Percentiles rank a stretch among this genome's conserved stretches.
These are phyloP conservation scores for Podospora tetraspora DNA, from an alignment of 495 filamentous ascomycete species.

Conservation along the genomic window DNA sequence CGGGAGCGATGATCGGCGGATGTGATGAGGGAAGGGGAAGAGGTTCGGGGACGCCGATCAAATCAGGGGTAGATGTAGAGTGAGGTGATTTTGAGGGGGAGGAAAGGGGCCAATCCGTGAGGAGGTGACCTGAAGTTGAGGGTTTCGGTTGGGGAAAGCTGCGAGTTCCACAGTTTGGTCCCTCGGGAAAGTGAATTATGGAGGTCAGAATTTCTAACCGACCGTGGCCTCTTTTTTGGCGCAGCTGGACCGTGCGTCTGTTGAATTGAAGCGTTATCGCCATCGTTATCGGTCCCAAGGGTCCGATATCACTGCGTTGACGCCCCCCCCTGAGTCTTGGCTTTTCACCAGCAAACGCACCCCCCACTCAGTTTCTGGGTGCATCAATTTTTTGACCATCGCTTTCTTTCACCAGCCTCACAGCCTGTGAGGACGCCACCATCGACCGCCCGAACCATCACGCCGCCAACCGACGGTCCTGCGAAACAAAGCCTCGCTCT, in stretches of 20 bases:
- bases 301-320: background rate
- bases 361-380: background rate
- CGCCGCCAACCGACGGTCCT: background rate
- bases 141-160: background rate
- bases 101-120: background rate
- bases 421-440: background rate
- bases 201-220: background rate
- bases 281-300: background rate
- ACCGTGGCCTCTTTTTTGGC: conserved; percentile 7
- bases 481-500: background rate
- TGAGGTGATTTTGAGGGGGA: background rate
- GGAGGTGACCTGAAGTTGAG: background rate
- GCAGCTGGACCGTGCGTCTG: background rate
- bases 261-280: background rate
- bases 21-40: background rate
- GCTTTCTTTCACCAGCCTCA: background rate
- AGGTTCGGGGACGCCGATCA: background rate
- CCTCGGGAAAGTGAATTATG: background rate
- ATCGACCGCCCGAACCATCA: background rate
- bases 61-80: background rate
- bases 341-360: background rate
- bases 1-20: conserved; percentile 4
- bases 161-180: background rate
- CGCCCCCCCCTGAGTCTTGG: background rate
- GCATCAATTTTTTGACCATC: background rate